These are phyloP conservation scores for Kockiozyma suomiensis DNA, from an alignment of 805 yeast species.

Conservation along the genomic window DNA sequence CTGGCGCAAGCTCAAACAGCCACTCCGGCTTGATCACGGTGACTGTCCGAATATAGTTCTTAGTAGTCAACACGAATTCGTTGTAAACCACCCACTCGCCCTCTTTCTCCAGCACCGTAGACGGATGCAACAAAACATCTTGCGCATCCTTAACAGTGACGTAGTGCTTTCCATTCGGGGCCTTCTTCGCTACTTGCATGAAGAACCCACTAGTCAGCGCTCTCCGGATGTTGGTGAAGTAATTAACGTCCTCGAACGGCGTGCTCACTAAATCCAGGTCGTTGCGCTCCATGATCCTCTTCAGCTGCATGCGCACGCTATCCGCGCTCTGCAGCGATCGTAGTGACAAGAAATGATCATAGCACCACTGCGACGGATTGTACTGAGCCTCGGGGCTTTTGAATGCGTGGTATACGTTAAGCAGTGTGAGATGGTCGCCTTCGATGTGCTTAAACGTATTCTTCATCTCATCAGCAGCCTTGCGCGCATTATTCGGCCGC, in stretches of 20 bases:
- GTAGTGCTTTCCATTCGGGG: constrained; percentile 64
- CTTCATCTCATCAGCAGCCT: constrained; percentile 90
- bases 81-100: constrained; percentile 94
- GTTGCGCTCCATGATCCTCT: constrained; percentile 77
- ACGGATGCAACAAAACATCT: constrained; percentile 92
- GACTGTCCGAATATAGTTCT: constrained; percentile 92
- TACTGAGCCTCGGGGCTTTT: constrained; percentile 70
- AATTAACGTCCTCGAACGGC: constrained; percentile 62
- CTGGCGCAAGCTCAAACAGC: constrained; percentile 80
- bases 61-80: constrained; percentile 90
- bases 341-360: constrained; percentile 81
- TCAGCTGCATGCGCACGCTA: constrained; percentile 80
- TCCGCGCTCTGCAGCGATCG: constrained; percentile 85
- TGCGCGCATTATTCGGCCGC: constrained; percentile 84
- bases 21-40: constrained; percentile 90
- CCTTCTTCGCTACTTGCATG: constrained; percentile 94
- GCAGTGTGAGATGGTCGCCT: constrained; percentile 90
- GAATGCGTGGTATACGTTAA: constrained; percentile 87
- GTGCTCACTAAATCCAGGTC: constrained; percentile 74
- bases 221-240: constrained; percentile 77
- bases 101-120: constrained; percentile 84
- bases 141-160: constrained; percentile 94
- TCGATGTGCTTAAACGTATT: constrained; percentile 85
- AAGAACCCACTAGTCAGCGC: constrained; percentile 92
- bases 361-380: constrained; percentile 75